Evolutionary conservation across 192 early-diverging fungal species (phyloP), one percentile per base, ranked within the genome.

Genomic region (Coemansia sp.): DNA sequence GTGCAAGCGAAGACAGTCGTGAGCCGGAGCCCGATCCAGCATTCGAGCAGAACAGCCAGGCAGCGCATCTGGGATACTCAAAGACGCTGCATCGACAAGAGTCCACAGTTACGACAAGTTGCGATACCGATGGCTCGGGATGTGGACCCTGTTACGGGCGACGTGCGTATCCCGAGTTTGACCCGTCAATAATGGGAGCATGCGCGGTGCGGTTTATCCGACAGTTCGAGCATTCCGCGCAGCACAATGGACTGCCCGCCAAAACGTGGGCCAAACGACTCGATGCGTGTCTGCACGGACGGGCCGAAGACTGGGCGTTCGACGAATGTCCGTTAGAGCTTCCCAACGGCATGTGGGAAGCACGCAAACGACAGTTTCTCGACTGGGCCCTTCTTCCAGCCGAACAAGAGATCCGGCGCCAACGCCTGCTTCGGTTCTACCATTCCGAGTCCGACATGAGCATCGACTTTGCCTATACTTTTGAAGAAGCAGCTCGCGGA

Each of bases 321-420:
- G 77, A 71, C 36, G 77, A 80, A 57, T 60, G 68, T 11, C 77
- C 77, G 44, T 42, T 80, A 4, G 77, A 80, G 28, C 25, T 67
- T 10, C 50, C 68, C 0, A 63, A 64, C 4, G 17, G 18, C 3
- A 70, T 71, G 52, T 80, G 77, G 77, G 77, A 80, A 17, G 51
- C 50, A 10, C 71, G 77, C 37, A 74, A 74, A 37, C 36, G 63
- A 10, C 77, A 74, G 68, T 80, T 80, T 34, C 72, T 80, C 7
- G 77, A 80, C 68, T 80, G 77, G 77, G 77, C 71, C 12, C 56
- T 80, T 36, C 59, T 80, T 5, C 77, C 77, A 1, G 77, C 77
- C 1, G 77, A 80, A 59, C 77, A 80, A 26, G 77, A 80, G 62
- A 61, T 80, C 48, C 51, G 77, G 44, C 64, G 77, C 34, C 77